A percentile compares a stretch with the other conserved stretches of the same genome.
phyloP scores from a whole-genome alignment of 257 asterid genomes.

The Jacaranda mimosifolia region DNA sequence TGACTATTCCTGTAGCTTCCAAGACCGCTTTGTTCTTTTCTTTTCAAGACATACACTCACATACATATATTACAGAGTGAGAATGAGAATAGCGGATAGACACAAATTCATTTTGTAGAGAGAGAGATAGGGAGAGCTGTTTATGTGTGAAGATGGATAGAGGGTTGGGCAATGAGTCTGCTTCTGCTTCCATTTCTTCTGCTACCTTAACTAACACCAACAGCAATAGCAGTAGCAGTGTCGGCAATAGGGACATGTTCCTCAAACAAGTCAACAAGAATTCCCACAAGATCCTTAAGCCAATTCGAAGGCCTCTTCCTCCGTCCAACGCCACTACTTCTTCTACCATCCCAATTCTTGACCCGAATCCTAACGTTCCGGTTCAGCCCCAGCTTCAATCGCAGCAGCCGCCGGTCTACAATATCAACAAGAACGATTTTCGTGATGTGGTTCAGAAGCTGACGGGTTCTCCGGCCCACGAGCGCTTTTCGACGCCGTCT shows the following conservation, averaged over 20 bases:
- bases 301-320: constrained; percentile 49
- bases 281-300: constrained; percentile 51
- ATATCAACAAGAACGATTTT: constrained; percentile 83
- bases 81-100: not conserved
- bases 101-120: not conserved
- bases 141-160: constrained; percentile 40
- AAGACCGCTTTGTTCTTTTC: constrained; percentile 37
- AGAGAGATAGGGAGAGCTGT: constrained; percentile 30
- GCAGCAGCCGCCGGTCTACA: constrained; percentile 91
- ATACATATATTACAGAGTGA: not conserved
- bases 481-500: constrained; percentile 58
- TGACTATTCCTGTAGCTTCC: constrained; percentile 3
- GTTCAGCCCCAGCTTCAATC: constrained; percentile 43
- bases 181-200: constrained; percentile 31
- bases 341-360: constrained; percentile 35
- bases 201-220: no score
- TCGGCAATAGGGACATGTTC: constrained; percentile 36
- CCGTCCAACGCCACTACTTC: constrained; percentile 23
- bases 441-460: constrained; percentile 92
- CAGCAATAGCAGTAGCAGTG: constrained; percentile 32
- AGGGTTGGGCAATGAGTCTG: constrained; percentile 44
- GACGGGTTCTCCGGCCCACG: constrained; percentile 87
- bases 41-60: not conserved
- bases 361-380: constrained; percentile 42
- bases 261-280: constrained; percentile 46